Evolutionary conservation across 2,329 filamentous ascomycete species (phyloP).

Genomic region (Zymoseptoria brevis): DNA sequence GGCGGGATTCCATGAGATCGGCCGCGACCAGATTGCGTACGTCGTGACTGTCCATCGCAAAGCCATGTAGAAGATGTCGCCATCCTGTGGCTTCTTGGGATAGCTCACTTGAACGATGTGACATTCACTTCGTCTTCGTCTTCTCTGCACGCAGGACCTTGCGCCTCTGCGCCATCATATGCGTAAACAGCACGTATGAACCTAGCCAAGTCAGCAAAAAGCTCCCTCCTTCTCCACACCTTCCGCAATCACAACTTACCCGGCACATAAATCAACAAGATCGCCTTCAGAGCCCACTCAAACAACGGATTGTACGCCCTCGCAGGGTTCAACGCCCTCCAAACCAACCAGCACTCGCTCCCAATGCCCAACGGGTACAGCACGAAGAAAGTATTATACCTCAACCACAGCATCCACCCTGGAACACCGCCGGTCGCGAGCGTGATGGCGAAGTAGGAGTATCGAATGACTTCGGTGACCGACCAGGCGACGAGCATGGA

Average conservation of each 20-base stretch:
- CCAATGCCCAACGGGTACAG: conserved; percentile 88
- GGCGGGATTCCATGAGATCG: no score
- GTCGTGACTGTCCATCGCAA: no score
- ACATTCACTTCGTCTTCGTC: conserved; percentile 21
- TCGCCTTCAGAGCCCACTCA: conserved; percentile 53
- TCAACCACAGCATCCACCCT: conserved; percentile 63
- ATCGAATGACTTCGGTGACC: conserved; percentile 84
- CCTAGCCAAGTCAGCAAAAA: conserved; percentile 36
- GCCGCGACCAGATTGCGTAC: no score
- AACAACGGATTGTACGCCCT: conserved; percentile 43
- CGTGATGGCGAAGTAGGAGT: conserved; percentile 79
- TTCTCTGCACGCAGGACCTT: conserved; percentile 64
- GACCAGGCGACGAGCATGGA: conserved; percentile 83
- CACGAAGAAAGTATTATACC: conserved; percentile 86
- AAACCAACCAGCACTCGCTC: conserved; percentile 79
- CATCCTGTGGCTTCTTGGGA: not conserved
- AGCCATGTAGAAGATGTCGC: not conserved
- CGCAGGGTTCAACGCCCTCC: conserved; percentile 55
- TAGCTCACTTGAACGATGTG: not conserved
- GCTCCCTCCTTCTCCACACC: not conserved
- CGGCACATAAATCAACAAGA: conserved; percentile 71
- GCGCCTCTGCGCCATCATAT: conserved; percentile 87
- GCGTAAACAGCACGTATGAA: conserved; percentile 77
- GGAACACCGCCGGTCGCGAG: conserved; percentile 53
- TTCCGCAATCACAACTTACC: conserved; percentile 50